Evolutionary conservation across 768 basidiomycete genomes (phyloP).

Genomic region (Psilocybe cyanescens): DNA sequence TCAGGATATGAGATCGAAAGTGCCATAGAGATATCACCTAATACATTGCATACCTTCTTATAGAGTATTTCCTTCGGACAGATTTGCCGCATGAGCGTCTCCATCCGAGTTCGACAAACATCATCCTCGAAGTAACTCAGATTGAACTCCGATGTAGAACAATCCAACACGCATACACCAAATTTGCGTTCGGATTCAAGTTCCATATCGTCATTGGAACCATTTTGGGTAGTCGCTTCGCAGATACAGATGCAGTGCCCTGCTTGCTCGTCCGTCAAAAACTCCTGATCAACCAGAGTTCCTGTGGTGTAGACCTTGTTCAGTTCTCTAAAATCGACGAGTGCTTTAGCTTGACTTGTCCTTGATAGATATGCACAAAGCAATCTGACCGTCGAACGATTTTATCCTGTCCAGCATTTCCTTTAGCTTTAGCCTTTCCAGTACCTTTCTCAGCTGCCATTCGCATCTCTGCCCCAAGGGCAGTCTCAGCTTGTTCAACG

Average conservation of each 20-base stretch:
- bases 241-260: constrained; percentile 94
- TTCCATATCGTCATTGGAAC: constrained; percentile 38
- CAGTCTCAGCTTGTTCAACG: constrained; percentile 97
- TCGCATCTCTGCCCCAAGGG: constrained; percentile 96
- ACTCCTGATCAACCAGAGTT: constrained; percentile 89
- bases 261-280: constrained; percentile 91
- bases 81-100: constrained; percentile 91
- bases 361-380: neutral
- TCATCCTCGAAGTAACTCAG: constrained; percentile 91
- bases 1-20: neutral
- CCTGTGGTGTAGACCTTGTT: constrained; percentile 97
- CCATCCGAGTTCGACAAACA: constrained; percentile 87
- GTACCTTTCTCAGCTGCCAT: constrained; percentile 66
- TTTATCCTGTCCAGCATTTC: constrained; percentile 68
- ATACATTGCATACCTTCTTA: constrained; percentile 64
- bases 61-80: constrained; percentile 91
- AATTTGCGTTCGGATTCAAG: constrained; percentile 54
- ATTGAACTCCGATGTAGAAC: constrained; percentile 94
- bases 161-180: constrained; percentile 91
- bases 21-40: neutral
- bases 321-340: constrained; percentile 59
- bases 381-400: constrained; percentile 78
- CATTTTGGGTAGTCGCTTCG: constrained; percentile 47
- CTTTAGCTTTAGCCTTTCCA: constrained; percentile 52
- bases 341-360: neutral